Conservation (phyloP, 352 stramenopile genomes). For the Elongisporangium undulatum region DNA sequence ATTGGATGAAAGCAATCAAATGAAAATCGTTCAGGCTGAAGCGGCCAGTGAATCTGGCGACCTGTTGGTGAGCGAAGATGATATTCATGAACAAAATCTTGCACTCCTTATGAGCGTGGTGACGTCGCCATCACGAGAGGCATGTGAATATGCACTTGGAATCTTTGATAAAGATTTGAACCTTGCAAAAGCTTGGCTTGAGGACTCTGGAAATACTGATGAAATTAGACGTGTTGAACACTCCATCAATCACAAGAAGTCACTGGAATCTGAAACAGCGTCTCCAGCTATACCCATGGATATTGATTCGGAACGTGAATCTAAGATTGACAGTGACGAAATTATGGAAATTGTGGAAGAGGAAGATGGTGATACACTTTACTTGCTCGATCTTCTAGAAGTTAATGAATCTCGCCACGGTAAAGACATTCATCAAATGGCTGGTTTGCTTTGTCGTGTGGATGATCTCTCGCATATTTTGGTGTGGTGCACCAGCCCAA, state of each 20-base stretch:
- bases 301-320: conserved; percentile 37
- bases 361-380: conserved; percentile 65
- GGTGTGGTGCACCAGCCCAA: conserved; percentile 87
- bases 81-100: conserved; percentile 63
- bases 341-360: conserved; percentile 59
- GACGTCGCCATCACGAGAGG: conserved; percentile 41
- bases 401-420: conserved; percentile 35
- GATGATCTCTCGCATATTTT: conserved; percentile 97
- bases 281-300: conserved; percentile 24
- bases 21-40: conserved; percentile 61
- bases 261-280: conserved; percentile 1
- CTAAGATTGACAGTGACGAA: conserved; percentile 39
- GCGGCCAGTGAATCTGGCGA: conserved; percentile 43
- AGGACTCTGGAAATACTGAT: conserved; percentile 44
- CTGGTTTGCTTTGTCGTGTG: conserved; percentile 90
- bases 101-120: conserved; percentile 67
- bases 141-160: conserved; percentile 54
- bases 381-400: conserved; percentile 93
- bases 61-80: conserved; percentile 48
- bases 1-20: conserved; percentile 73
- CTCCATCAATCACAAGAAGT: conserved; percentile 1
- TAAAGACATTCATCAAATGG: conserved; percentile 54
- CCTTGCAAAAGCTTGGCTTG: conserved; percentile 58
- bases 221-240: conserved; percentile 64
- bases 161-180: conserved; percentile 67